These are phyloP conservation scores for Dothistroma pini DNA, from an alignment of 2,329 filamentous ascomycete genomes.

Conservation along the genomic window DNA sequence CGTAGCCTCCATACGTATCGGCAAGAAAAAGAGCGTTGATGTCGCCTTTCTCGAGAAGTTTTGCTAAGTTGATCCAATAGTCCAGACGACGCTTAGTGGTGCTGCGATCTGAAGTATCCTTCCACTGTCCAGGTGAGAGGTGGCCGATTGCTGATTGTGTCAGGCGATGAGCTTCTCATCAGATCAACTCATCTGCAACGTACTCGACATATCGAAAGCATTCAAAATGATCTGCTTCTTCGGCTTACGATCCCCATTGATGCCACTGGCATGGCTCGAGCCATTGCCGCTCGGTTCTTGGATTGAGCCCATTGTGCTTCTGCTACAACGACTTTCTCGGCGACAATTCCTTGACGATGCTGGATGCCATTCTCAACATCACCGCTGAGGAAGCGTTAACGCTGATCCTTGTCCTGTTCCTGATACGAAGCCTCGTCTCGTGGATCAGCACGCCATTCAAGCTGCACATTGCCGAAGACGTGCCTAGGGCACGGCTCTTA, in stretches of 20 bases:
- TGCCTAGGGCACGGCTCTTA: not conserved
- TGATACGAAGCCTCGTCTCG: not conserved
- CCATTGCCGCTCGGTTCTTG: not conserved
- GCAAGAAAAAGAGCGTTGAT: conserved; percentile 65
- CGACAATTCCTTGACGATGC: not conserved
- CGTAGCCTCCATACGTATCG: conserved; percentile 62
- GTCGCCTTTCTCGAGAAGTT: conserved; percentile 57
- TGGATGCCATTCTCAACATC: not conserved
- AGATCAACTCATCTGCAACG: not conserved
- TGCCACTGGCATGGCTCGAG: not conserved
- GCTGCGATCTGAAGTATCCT: conserved; percentile 60
- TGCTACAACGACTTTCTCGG: too few relatives aligned
- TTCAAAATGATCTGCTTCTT: conserved; percentile 36
- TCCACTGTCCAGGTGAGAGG: conserved; percentile 64
- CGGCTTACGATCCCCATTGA: conserved; percentile 3
- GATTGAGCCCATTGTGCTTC: not conserved
- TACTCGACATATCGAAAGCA: conserved; percentile 44
- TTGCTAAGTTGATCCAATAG: conserved; percentile 63
- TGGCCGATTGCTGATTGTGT: conserved; percentile 44
- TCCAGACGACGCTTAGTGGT: conserved; percentile 57
- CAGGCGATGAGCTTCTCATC: too few relatives aligned
- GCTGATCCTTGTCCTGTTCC: not conserved
- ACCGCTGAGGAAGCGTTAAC: not conserved
- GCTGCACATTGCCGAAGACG: not conserved
- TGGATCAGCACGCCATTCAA: not conserved